phyloP scores from a whole-genome alignment of 1,284 basidiomycete species.

The Exobasidium cylindrosporum region DNA sequence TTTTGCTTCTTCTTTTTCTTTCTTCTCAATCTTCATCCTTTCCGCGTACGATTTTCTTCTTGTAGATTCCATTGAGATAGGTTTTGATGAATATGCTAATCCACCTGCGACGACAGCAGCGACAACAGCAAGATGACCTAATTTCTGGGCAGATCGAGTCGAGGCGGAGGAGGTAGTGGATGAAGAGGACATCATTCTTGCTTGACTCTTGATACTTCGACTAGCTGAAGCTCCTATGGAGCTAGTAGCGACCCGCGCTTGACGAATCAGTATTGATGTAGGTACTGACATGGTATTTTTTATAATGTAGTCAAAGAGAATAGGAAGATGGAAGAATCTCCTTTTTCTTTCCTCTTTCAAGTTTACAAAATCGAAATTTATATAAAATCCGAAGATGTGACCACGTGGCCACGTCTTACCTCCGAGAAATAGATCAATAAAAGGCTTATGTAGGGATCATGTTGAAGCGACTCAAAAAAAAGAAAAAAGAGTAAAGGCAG shows the following conservation, averaged over 20 bases:
- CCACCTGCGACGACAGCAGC: neutral
- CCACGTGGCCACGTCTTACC: too few relatives aligned
- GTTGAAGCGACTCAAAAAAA: too few relatives aligned
- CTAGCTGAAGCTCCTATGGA: neutral
- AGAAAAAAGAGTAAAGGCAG: too few relatives aligned
- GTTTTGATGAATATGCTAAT: neutral
- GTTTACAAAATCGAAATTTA: too few relatives aligned
- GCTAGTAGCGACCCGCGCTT: neutral
- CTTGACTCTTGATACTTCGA: neutral
- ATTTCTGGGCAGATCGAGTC: neutral
- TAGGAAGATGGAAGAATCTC: too few relatives aligned
- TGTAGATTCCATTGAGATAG: neutral
- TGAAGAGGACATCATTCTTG: neutral
- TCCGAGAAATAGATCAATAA: too few relatives aligned
- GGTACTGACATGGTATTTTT: neutral
- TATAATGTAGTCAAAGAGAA: too few relatives aligned
- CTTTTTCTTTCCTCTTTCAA: too few relatives aligned
- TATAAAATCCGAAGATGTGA: too few relatives aligned
- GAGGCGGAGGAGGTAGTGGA: neutral
- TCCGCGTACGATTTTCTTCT: slow-evolving; percentile 1
- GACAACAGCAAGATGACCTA: neutral
- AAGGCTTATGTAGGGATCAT: too few relatives aligned
- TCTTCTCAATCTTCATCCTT: slow-evolving; percentile 1
- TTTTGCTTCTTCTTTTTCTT: neutral
- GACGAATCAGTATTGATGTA: neutral